phyloP scores from a whole-genome alignment of 2,329 filamentous ascomycete species.

The Coniella lustricola region DNA sequence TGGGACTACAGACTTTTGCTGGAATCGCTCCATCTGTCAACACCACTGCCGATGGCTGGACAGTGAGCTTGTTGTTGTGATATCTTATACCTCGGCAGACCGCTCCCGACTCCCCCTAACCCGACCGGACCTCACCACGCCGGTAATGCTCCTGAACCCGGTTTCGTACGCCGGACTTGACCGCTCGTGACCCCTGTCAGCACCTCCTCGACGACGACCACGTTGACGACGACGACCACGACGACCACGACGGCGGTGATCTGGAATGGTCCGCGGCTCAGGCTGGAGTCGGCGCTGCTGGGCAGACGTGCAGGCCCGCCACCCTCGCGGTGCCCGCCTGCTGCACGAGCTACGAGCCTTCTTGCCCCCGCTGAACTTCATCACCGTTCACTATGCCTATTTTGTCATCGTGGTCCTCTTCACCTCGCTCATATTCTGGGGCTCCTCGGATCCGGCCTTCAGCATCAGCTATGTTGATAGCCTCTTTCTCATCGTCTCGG shows the following conservation, averaged over 20 bases:
- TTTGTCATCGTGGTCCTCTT: conserved; percentile 52
- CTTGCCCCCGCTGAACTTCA: conserved; percentile 42
- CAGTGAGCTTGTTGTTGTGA: conserved; percentile 1
- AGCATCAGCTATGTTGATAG: conserved; percentile 55
- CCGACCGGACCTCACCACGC: conserved; percentile 5
- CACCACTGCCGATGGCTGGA: too few relatives aligned
- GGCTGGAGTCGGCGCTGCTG: conserved; percentile 1
- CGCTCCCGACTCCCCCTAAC: neutral
- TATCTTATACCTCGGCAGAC: neutral
- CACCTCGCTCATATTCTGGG: conserved; percentile 55
- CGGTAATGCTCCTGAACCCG: conserved; percentile 8
- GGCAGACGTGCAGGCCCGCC: neutral
- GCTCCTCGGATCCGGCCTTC: conserved; percentile 40
- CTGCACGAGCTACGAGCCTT: conserved; percentile 6
- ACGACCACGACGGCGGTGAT: neutral
- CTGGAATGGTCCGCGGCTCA: neutral
- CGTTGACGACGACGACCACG: neutral
- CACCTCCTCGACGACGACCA: neutral
- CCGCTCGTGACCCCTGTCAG: neutral
- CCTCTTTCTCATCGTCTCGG: conserved; percentile 59
- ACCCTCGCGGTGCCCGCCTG: neutral
- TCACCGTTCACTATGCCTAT: conserved; percentile 61
- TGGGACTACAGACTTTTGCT: too few relatives aligned
- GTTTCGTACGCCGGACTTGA: conserved; percentile 4
- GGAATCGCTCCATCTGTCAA: too few relatives aligned